A percentile compares a stretch with the other conserved stretches of the same genome.
Conservation (phyloP, 345 rosid genomes). For the Bruguiera sexangula region DNA sequence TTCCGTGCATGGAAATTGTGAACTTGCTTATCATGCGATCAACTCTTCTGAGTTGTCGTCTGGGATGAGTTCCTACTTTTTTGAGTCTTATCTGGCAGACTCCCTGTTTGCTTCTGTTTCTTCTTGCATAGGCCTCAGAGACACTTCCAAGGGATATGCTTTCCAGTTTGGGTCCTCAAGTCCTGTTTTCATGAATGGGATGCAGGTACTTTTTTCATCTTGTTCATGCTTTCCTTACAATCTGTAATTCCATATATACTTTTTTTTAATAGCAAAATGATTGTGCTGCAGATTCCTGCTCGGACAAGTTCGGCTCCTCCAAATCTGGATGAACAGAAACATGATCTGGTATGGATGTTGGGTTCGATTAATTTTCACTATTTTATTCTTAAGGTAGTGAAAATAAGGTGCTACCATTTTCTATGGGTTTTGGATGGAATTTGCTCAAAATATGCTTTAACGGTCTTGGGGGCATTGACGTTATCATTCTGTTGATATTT, state of each 20-base stretch:
- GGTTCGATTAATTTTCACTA: too few species aligned
- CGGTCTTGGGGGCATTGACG: too few species aligned
- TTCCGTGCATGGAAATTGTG: neutral
- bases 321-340: conserved; percentile 94
- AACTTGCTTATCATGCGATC: neutral
- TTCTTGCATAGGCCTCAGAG: conserved; percentile 39
- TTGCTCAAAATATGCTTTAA: too few species aligned
- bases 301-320: conserved; percentile 98
- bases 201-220: conserved; percentile 43
- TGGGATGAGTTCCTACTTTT: neutral
- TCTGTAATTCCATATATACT: neutral
- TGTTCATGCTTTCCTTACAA: neutral
- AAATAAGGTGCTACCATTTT: too few species aligned
- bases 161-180: conserved; percentile 86
- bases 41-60: neutral
- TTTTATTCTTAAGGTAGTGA: too few species aligned
- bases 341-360: conserved; percentile 56
- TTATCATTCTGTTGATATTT: neutral
- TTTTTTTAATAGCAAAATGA: conserved; percentile 1
- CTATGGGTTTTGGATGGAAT: too few species aligned
- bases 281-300: conserved; percentile 69
- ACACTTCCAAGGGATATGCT: conserved; percentile 58
- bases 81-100: neutral
- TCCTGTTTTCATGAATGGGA: conserved; percentile 76
- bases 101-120: conserved; percentile 4